Base-by-base conservation (phyloP, 2,329 filamentous ascomycete species). In the Pseudogymnoascus sp. region DNA sequence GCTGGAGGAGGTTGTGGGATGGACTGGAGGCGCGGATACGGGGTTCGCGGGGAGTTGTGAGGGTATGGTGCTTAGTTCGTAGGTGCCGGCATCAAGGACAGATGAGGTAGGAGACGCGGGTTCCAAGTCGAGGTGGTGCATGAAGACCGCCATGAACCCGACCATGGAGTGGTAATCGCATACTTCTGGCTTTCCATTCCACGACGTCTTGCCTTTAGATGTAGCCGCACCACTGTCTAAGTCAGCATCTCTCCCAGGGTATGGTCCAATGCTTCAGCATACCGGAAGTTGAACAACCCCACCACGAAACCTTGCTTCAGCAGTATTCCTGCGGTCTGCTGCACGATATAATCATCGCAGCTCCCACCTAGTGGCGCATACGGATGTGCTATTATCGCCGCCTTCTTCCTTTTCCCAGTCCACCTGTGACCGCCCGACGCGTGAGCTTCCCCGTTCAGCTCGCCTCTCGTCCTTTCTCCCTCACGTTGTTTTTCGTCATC, bases 231-330 rank as follows among this genome's bases (percentile, higher is more conserved):
- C 93, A 76, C 93, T 96, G 66, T 3, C 26, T 45, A 34, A 23
- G 62, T 60, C 12, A 63, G 60, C 36, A 70, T 14, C 40, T 18
- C 45, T 26, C 40, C 14, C 4, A 62, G 42, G 42, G 31, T 34
- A 39, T 23, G 18, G 67, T 62, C 78, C 23, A 54, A 54, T 16
- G 26, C 26, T 54, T 51, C 26, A 16, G 4, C 14, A 31, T 54
- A 93, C 89, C 93, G 84, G 73, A 97, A 97, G 72, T 97, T 97
- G 75, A 97, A 97, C 0, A 91, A 96, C 6, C 83, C 87, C 2
- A 97, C 88, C 1, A 96, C 73, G 70, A 85, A 96, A 1, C 90
- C 90, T 62, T 80, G 77, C 4, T 81, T 78, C n/a, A 96, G 74
- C 54, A 96, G 78, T 64, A 87, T 82, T 1, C 61, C 65, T 14